Conservation (phyloP, 2,329 filamentous ascomycete genomes). For the Sporothrix curviconia region DNA sequence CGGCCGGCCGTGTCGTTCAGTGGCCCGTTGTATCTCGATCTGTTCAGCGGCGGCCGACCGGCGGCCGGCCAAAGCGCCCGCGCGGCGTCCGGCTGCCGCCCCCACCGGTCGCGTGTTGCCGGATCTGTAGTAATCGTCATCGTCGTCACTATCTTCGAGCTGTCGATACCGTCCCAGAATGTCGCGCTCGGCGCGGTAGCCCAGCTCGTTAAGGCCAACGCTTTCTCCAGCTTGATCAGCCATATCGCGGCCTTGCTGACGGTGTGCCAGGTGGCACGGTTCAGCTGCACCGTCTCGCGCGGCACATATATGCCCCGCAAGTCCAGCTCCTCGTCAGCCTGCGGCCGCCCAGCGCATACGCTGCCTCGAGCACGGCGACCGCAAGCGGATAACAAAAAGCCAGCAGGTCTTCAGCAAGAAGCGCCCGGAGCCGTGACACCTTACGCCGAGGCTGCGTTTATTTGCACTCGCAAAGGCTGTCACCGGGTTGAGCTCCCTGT, state of each 20-base stretch:
- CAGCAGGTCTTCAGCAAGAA: constrained; percentile 14
- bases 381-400: constrained; percentile 11
- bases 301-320: constrained; percentile 5
- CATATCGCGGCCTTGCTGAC: constrained; percentile 1
- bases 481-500: not conserved
- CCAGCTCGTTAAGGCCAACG: constrained; percentile 15
- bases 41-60: no score
- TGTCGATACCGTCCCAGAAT: not conserved
- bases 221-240: constrained; percentile 14
- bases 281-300: not conserved
- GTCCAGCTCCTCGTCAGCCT: not conserved
- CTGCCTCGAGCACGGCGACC: constrained; percentile 8
- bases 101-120: no score
- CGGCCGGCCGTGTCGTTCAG: no score
- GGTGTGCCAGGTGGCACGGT: not conserved
- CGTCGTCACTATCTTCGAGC: not conserved
- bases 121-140: no score
- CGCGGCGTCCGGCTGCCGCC: no score
- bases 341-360: constrained; percentile 14
- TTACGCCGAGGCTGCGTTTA: not conserved
- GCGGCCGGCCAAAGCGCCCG: no score
- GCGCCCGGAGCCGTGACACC: constrained; percentile 7
- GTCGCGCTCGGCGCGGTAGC: constrained; percentile 14
- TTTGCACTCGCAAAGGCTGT: not conserved
- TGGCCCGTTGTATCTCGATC: no score